These are phyloP conservation scores for Monascus purpureus DNA, from an alignment of 495 filamentous ascomycete genomes.

Conservation along the genomic window DNA sequence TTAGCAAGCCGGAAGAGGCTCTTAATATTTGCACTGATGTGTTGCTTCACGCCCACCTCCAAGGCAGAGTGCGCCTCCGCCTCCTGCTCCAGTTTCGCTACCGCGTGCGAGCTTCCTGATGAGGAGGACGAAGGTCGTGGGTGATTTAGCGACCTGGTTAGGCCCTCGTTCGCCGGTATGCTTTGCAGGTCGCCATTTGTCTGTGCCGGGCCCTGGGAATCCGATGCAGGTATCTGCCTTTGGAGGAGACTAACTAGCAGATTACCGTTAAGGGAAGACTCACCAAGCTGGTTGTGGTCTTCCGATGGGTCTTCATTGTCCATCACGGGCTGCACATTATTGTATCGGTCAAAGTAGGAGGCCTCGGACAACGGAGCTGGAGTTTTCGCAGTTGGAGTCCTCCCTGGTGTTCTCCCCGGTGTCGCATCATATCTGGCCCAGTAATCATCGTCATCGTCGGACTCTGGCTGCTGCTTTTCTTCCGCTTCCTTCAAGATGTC, in stretches of 20 bases:
- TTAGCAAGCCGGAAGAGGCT: slow-evolving; percentile 73
- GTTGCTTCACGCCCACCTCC: slow-evolving; percentile 76
- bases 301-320: slow-evolving; percentile 75
- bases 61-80: slow-evolving; percentile 50
- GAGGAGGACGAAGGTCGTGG: slow-evolving; percentile 36
- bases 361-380: slow-evolving; percentile 35
- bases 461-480: slow-evolving; percentile 5
- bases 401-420: slow-evolving; percentile 59
- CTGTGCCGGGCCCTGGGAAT: slow-evolving; percentile 6
- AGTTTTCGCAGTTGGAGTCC: slow-evolving; percentile 58
- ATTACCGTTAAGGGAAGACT: slow-evolving; percentile 41
- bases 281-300: slow-evolving; percentile 32
- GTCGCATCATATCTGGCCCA: slow-evolving; percentile 91
- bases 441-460: slow-evolving; percentile 70
- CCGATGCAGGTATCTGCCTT: slow-evolving; percentile 13
- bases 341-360: slow-evolving; percentile 76
- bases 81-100: slow-evolving; percentile 52
- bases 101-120: slow-evolving; percentile 40
- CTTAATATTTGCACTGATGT: slow-evolving; percentile 78
- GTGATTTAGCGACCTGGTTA: slow-evolving; percentile 20
- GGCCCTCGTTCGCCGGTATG: slow-evolving; percentile 8
- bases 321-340: slow-evolving; percentile 77
- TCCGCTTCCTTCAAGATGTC: slow-evolving; percentile 22
- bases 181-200: slow-evolving; percentile 13
- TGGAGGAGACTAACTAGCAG: slow-evolving; percentile 25